Percentiles rank a stretch among this genome's conserved stretches.
Evolutionary conservation across 2,329 filamentous ascomycete species (phyloP).

Genomic region (Penicillium sp.): DNA sequence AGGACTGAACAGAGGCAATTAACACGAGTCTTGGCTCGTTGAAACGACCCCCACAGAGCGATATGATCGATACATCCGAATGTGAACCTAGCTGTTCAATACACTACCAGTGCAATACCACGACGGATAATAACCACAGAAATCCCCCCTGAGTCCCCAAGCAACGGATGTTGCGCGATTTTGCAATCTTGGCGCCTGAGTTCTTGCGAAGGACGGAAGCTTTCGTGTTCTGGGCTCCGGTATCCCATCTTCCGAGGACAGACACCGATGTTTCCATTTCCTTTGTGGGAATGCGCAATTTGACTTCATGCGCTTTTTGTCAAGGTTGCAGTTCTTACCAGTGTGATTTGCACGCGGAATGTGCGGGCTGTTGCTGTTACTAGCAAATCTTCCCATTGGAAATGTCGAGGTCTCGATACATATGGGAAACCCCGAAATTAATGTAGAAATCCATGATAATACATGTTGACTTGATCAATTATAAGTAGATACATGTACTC

Average conservation of each 20-base stretch:
- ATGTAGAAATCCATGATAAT: not conserved
- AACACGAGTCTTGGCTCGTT: not conserved
- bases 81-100: not conserved
- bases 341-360: not conserved
- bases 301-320: not conserved
- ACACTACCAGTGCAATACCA: not conserved
- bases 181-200: not conserved
- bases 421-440: not conserved
- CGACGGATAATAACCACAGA: not conserved
- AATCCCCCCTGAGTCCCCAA: not conserved
- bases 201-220: not conserved
- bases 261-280: not conserved
- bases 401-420: not conserved
- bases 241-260: not conserved
- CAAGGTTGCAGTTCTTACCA: not conserved
- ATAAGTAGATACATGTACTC: not conserved
- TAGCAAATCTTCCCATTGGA: not conserved
- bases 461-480: not conserved
- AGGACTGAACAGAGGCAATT: slow-evolving; percentile 13
- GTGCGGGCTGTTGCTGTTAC: not conserved
- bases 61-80: slow-evolving; percentile 2
- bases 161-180: not conserved
- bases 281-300: not conserved
- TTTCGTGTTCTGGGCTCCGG: not conserved
- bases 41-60: not conserved